Percentiles rank a stretch among this genome's conserved stretches.
Conservation (phyloP, 331 rosid species). For the Malus hybrid region DNA sequence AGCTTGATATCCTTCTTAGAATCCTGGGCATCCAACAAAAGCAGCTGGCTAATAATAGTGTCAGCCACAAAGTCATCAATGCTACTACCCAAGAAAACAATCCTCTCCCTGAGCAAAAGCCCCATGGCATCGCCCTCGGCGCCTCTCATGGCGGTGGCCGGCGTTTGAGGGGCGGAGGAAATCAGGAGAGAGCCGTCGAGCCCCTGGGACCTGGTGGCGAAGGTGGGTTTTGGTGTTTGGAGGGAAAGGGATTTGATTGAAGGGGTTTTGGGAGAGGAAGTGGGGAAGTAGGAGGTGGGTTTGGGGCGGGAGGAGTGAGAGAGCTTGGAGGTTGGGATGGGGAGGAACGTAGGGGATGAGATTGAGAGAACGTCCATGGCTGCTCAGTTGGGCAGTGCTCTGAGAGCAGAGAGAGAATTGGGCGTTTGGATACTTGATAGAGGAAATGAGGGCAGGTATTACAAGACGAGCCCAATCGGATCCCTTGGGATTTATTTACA, state of each 20-base stretch:
- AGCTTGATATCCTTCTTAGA: constrained; percentile 73
- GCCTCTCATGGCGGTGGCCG: constrained; percentile 51
- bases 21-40: constrained; percentile 81
- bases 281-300: constrained; percentile 15
- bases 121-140: constrained; percentile 82
- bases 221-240: constrained; percentile 21
- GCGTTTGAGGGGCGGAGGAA: constrained; percentile 45
- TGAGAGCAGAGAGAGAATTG: not conserved
- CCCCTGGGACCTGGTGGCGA: constrained; percentile 22
- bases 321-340: constrained; percentile 15
- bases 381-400: not conserved
- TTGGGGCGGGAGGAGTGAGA: constrained; percentile 17
- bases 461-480: not conserved
- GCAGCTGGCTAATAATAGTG: constrained; percentile 70
- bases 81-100: constrained; percentile 69
- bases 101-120: constrained; percentile 76
- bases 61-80: constrained; percentile 92
- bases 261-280: constrained; percentile 14
- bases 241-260: not conserved
- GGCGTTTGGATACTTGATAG: not conserved
- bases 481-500: not conserved
- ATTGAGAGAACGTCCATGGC: constrained; percentile 60
- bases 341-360: constrained; percentile 25
- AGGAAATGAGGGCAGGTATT: not conserved
- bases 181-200: constrained; percentile 5